Conservation (phyloP, 768 basidiomycete genomes). For the Lenzites betulinus region DNA sequence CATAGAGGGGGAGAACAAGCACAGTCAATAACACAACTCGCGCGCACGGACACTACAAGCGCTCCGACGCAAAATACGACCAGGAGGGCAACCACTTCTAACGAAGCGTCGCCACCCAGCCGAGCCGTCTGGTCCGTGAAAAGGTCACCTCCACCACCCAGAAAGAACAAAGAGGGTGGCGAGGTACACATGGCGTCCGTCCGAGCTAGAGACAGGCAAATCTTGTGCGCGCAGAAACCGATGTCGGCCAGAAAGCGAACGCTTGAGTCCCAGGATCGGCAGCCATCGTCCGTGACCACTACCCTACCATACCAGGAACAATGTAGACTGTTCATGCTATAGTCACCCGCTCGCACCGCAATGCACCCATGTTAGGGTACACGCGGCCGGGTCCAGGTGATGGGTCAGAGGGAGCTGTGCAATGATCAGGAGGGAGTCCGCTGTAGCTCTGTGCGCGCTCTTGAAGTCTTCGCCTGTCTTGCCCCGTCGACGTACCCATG, state of each 20-base stretch:
- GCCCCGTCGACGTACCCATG: slow-evolving; percentile 38
- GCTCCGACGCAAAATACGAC: slow-evolving; percentile 44
- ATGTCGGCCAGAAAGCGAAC: slow-evolving; percentile 40
- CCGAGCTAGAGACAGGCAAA: slow-evolving; percentile 57
- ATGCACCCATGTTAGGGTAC: slow-evolving; percentile 31
- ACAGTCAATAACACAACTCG: slow-evolving; percentile 45
- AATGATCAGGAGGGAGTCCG: slow-evolving; percentile 29
- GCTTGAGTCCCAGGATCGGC: slow-evolving; percentile 39
- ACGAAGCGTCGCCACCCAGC: neutral
- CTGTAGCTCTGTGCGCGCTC: slow-evolving; percentile 35
- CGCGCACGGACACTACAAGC: slow-evolving; percentile 46
- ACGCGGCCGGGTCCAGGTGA: slow-evolving; percentile 37
- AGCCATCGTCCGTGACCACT: slow-evolving; percentile 52
- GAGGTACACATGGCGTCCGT: slow-evolving; percentile 42
- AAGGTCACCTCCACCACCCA: slow-evolving; percentile 41
- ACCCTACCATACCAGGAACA: slow-evolving; percentile 53
- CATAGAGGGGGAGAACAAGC: slow-evolving; percentile 34
- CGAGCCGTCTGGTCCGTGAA: slow-evolving; percentile 28
- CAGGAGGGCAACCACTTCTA: slow-evolving; percentile 31
- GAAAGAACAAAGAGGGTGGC: slow-evolving; percentile 26
- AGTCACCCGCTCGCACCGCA: slow-evolving; percentile 38
- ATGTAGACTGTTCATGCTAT: slow-evolving; percentile 43
- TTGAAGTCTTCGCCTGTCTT: slow-evolving; percentile 37
- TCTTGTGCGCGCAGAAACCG: slow-evolving; percentile 47
- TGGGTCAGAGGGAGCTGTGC: slow-evolving; percentile 46